phyloP scores from a whole-genome alignment of 305 asterid genomes.

The Fraxinus floribunda region DNA sequence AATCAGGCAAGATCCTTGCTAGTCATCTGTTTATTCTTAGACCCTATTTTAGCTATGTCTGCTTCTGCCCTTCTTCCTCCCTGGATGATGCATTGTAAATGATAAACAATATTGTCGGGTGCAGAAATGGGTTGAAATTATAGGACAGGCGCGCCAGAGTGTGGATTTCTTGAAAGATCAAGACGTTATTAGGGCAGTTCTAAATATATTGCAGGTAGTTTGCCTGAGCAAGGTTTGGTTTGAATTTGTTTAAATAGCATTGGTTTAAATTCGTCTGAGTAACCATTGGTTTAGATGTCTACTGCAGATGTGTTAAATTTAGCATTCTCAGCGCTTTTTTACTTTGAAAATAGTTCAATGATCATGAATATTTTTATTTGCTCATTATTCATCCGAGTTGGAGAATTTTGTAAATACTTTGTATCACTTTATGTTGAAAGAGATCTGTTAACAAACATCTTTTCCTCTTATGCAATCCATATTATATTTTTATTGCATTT shows the following conservation, averaged over 20 bases:
- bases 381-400: background rate
- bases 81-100: conserved; percentile 23
- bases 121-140: conserved; percentile 98
- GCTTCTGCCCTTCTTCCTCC: background rate
- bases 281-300: background rate
- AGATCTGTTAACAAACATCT: background rate
- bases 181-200: conserved; percentile 87
- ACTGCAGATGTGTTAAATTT: background rate
- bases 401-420: background rate
- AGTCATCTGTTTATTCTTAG: conserved; percentile 9
- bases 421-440: background rate
- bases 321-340: background rate
- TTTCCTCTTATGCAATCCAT: background rate
- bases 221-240: conserved; percentile 10
- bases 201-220: conserved; percentile 88
- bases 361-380: background rate
- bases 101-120: conserved; percentile 26
- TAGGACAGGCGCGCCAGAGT: conserved; percentile 85
- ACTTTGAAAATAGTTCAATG: background rate
- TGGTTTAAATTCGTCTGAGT: conserved; percentile 5
- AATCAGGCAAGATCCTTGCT: conserved; percentile 57
- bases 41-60: background rate
- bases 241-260: background rate
- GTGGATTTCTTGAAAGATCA: conserved; percentile 88
- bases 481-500: background rate